phyloP scores from a whole-genome alignment of 306 rosid genomes.

The Acacia melanoxylon region DNA sequence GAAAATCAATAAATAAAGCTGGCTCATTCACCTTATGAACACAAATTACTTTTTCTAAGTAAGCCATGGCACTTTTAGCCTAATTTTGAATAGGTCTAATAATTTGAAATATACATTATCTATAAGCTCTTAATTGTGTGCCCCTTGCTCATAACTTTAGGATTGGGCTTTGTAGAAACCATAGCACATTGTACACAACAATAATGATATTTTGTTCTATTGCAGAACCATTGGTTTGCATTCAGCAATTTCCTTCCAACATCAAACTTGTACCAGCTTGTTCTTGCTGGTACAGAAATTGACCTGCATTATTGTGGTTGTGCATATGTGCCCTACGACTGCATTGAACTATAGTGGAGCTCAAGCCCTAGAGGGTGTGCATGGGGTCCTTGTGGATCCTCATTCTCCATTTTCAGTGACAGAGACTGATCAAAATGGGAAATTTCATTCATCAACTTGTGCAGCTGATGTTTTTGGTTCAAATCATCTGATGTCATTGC shows the following conservation, averaged over 20 bases:
- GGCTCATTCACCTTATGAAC: neutral
- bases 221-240: constrained; percentile 40
- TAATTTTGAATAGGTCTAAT: constrained; percentile 4
- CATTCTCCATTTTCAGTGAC: constrained; percentile 56
- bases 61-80: neutral
- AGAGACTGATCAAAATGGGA: constrained; percentile 52
- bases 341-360: constrained; percentile 44
- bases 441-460: constrained; percentile 37
- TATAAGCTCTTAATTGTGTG: neutral
- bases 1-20: neutral
- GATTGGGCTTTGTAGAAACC: neutral
- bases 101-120: neutral
- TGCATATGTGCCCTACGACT: constrained; percentile 52
- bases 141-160: neutral
- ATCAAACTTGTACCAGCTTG: constrained; percentile 59
- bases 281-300: constrained; percentile 63
- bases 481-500: constrained; percentile 65
- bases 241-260: constrained; percentile 29
- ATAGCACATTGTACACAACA: neutral
- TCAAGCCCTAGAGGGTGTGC: constrained; percentile 78
- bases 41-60: neutral
- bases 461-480: constrained; percentile 45
- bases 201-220: constrained; percentile 22
- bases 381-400: constrained; percentile 69
- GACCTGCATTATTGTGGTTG: constrained; percentile 27